Evolutionary conservation across 768 basidiomycete species (phyloP), one percentile per base, ranked within the genome.

Genomic region (Scleroderma citrinum): DNA sequence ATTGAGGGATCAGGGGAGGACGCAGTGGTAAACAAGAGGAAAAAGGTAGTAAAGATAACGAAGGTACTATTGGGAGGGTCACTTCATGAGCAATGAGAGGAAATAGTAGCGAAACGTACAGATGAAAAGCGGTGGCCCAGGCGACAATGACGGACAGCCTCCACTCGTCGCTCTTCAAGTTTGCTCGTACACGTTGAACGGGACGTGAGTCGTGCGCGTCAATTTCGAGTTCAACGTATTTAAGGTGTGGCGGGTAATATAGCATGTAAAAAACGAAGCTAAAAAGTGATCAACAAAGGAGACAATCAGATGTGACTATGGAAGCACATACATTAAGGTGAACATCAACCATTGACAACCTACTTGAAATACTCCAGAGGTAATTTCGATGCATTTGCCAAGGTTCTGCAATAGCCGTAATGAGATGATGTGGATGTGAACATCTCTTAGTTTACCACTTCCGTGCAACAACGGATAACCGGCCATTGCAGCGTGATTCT

Each of bases 191-290:
- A 36, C 68, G 69, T 8, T 66, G 65, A 8, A 70, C 66, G 0
- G 73, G 74, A 13, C 68, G 71, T 11, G 65, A 58, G 45, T 76
- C 73, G 35, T 76, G 68, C 0, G 66, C 53, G 47, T 74, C 68
- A n/a, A 72, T 59, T 44, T 71, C 66, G 8, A 76, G 57, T 41
- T 73, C 67, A 41, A 69, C 67, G 61, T 83, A 88, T 68, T 94
- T 96, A 61, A 87, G 80, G 58, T 88, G 81, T 6, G 76, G 69
- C 0, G 96, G 96, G 64, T 91, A 98, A 72, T 93, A 98, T 35
- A 87, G 71, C 71, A 99, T 83, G 70, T 89, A 98, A 2, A 99
- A 79, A 0, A 94, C 76, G 50, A 97, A 75, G 38, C 94, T 97
- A 56, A 4, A 31, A 16, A 7, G n/a, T 38, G 20, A 16, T 34